Evolutionary conservation across 2,329 filamentous ascomycete species (phyloP).

Genomic region (Thermomyces lanuginosus): DNA sequence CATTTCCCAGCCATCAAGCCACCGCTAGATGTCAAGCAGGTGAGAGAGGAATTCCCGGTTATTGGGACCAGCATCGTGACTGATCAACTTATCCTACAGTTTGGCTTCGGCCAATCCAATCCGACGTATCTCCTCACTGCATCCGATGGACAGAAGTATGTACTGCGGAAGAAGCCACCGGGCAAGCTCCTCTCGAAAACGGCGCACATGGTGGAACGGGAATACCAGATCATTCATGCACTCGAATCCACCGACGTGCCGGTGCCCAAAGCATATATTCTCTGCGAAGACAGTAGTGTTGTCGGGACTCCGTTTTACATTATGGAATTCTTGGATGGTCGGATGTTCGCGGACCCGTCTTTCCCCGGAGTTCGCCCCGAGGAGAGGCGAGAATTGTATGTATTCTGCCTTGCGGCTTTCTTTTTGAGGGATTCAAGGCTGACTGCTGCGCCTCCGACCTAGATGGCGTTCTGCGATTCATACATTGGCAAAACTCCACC

Average conservation of each 20-base stretch:
- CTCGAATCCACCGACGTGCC: constrained; percentile 66
- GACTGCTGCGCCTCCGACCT: neutral
- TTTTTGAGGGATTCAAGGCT: constrained; percentile 3
- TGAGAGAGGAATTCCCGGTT: constrained; percentile 22
- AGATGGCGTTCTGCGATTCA: constrained; percentile 71
- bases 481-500: constrained; percentile 74
- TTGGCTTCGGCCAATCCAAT: constrained; percentile 93
- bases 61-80: no score
- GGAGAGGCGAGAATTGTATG: constrained; percentile 56
- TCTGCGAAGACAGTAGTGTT: constrained; percentile 68
- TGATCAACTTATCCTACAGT: constrained; percentile 37
- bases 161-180: constrained; percentile 96
- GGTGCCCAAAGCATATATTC: constrained; percentile 64
- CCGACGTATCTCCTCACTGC: constrained; percentile 86
- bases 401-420: constrained; percentile 7
- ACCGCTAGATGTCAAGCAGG: constrained; percentile 80
- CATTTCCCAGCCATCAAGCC: constrained; percentile 71
- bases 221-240: constrained; percentile 79
- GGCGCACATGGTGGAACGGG: constrained; percentile 90
- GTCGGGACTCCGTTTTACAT: constrained; percentile 91
- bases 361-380: constrained; percentile 55
- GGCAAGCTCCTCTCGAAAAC: constrained; percentile 83
- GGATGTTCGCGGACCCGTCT: constrained; percentile 78
- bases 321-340: constrained; percentile 88
- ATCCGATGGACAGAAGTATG: constrained; percentile 53